These are phyloP conservation scores for Suillus weaverae DNA, from an alignment of 768 basidiomycete genomes.

Conservation along the genomic window DNA sequence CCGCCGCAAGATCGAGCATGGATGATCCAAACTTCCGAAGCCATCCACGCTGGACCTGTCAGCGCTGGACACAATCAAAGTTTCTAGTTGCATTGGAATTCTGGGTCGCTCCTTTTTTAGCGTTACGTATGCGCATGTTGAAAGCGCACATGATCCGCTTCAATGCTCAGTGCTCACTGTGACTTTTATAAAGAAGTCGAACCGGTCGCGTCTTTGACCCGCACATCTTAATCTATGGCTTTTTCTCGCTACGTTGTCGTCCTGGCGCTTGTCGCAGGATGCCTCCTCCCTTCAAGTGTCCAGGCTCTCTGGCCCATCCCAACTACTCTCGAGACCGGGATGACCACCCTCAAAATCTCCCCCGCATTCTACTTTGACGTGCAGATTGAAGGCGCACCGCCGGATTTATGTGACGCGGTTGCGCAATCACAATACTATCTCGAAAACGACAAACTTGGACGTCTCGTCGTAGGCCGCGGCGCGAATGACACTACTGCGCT, in stretches of 20 bases:
- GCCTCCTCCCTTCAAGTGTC: constrained; percentile 4
- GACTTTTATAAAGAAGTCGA: constrained; percentile 1
- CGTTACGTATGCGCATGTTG: not conserved
- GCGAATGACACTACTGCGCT: constrained; percentile 31
- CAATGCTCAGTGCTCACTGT: no score
- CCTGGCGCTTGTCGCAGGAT: constrained; percentile 14
- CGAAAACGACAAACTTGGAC: constrained; percentile 36
- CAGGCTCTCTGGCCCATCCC: constrained; percentile 37
- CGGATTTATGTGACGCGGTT: constrained; percentile 37
- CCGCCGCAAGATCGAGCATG: not conserved
- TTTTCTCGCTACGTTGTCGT: constrained; percentile 6
- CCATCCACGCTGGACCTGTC: not conserved
- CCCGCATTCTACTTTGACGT: constrained; percentile 30
- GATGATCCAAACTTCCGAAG: not conserved
- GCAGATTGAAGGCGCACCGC: constrained; percentile 24
- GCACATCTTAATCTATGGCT: constrained; percentile 3
- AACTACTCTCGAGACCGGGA: constrained; percentile 24
- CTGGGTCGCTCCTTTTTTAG: not conserved
- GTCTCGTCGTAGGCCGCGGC: constrained; percentile 42
- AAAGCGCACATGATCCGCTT: not conserved
- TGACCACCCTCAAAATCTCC: constrained; percentile 24
- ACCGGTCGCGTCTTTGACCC: not conserved
- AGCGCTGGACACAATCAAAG: not conserved
- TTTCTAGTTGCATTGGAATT: not conserved
- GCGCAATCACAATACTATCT: constrained; percentile 32